phyloP scores from a whole-genome alignment of 305 asterid species.

The Fraxinus velutina region DNA sequence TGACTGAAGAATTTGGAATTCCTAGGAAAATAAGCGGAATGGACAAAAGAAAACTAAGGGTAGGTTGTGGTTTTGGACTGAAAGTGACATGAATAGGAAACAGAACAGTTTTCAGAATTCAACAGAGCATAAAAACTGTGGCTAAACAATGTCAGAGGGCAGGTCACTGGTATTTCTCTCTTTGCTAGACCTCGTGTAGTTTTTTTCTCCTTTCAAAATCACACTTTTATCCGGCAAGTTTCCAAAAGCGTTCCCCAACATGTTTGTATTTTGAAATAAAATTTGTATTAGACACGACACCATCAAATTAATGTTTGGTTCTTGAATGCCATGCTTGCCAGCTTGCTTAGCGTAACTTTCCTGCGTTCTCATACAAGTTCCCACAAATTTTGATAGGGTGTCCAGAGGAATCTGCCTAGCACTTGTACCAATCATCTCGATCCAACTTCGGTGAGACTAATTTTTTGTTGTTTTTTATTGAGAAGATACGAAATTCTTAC shows the following conservation, averaged over 20 bases:
- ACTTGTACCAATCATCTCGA: conserved; percentile 49
- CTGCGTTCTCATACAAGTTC: conserved; percentile 1
- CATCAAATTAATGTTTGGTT: background rate
- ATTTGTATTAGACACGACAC: background rate
- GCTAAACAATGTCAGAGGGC: background rate
- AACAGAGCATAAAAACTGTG: background rate
- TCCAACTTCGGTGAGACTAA: conserved; percentile 51
- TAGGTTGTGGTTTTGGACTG: background rate
- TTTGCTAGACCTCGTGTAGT: background rate
- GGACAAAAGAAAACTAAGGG: background rate
- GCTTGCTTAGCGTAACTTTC: background rate
- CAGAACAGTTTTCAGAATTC: background rate
- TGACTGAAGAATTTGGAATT: background rate
- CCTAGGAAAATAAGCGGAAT: background rate
- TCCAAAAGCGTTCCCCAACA: background rate
- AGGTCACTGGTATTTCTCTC: background rate
- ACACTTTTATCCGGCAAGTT: background rate
- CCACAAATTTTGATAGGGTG: conserved; percentile 35
- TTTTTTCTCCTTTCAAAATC: background rate
- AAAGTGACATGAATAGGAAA: background rate
- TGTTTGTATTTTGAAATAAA: background rate
- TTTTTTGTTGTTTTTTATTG: background rate
- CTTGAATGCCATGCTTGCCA: background rate
- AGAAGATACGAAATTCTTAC: background rate
- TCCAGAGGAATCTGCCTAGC: conserved; percentile 38